Percentiles rank a stretch among this genome's conserved stretches.
Conservation (phyloP, 441 rosid species). For the Lepidium campestre region DNA sequence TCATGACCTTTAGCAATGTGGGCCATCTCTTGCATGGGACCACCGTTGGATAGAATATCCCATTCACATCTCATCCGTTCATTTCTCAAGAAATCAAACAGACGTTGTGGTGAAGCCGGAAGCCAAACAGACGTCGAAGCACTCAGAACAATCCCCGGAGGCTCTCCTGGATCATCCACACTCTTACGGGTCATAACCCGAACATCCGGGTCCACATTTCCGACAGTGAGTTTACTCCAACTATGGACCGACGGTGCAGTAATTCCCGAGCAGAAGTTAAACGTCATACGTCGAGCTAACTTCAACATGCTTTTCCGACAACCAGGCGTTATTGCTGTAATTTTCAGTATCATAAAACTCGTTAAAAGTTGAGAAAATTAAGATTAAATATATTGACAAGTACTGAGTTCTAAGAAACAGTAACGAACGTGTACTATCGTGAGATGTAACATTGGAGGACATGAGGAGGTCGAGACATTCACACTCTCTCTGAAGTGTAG, state of each 20-base stretch:
- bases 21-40: constrained; percentile 92
- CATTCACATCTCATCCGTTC: constrained; percentile 87
- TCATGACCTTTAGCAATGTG: constrained; percentile 89
- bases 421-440: constrained; percentile 52
- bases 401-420: background rate
- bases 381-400: background rate
- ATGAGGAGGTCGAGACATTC: constrained; percentile 72
- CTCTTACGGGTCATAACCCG: constrained; percentile 82
- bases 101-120: constrained; percentile 63
- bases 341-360: background rate
- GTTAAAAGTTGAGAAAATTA: background rate
- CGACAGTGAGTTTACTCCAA: constrained; percentile 73
- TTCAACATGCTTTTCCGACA: constrained; percentile 85
- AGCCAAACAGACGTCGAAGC: constrained; percentile 95
- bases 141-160: constrained; percentile 79
- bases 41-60: constrained; percentile 88
- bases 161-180: constrained; percentile 80
- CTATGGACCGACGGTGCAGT: constrained; percentile 69
- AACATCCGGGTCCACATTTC: constrained; percentile 74
- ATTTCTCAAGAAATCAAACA: constrained; percentile 81
- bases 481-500: constrained; percentile 82
- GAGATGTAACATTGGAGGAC: constrained; percentile 48
- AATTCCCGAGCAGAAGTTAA: constrained; percentile 81
- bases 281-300: constrained; percentile 87
- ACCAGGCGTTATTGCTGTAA: constrained; percentile 53